A percentile compares a stretch with the other conserved stretches of the same genome.
Conservation (phyloP, 2,329 filamentous ascomycete species). For the Ceratocystis huliohia region DNA sequence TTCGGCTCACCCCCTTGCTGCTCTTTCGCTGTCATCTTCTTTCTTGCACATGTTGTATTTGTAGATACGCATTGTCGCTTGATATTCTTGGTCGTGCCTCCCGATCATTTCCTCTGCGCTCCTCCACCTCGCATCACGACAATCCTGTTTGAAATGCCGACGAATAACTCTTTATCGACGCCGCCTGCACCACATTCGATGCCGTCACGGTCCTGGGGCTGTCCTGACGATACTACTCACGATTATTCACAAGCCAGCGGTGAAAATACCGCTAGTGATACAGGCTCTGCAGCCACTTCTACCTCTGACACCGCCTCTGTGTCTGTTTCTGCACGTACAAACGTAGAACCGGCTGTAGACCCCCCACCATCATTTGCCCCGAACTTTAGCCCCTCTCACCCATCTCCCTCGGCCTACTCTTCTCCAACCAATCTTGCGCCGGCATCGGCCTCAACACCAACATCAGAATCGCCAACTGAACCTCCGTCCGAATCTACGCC, state of each 20-base stretch:
- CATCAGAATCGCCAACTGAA: not conserved
- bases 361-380: not conserved
- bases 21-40: not conserved
- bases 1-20: not conserved
- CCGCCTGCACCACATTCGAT: slow-evolving; percentile 3
- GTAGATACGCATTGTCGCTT: not conserved
- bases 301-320: not conserved
- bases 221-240: slow-evolving; percentile 13
- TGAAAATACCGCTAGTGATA: not conserved
- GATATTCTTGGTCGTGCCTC: not conserved
- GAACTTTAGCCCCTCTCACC: not conserved
- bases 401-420: not conserved
- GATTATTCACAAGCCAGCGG: not conserved
- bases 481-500: not conserved
- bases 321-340: not conserved
- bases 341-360: not conserved
- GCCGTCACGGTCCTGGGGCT: slow-evolving; percentile 2
- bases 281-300: not conserved
- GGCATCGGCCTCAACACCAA: not conserved
- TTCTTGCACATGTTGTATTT: not conserved
- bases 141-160: slow-evolving; percentile 2
- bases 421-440: not conserved
- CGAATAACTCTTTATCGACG: slow-evolving; percentile 11
- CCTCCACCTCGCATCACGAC: not conserved
- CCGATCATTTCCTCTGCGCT: not conserved